These are phyloP conservation scores for Exserohilum turcica DNA, from an alignment of 2,329 filamentous ascomycete genomes.

Conservation along the genomic window DNA sequence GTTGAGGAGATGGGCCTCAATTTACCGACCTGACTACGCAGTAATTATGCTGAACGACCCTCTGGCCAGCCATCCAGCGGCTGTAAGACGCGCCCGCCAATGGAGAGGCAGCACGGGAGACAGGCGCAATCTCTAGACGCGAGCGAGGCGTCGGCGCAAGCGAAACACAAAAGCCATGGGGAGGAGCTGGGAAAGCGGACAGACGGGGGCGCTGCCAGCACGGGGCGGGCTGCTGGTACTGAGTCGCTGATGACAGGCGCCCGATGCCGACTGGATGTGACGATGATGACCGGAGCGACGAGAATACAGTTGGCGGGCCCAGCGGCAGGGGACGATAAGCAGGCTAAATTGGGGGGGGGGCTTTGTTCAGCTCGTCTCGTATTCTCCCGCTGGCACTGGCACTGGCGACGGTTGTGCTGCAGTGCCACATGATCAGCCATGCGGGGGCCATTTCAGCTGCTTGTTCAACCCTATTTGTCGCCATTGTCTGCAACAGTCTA, in stretches of 20 bases:
- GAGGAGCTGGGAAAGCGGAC: conserved; percentile 7
- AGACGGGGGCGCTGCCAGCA: conserved; percentile 7
- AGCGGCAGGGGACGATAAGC: conserved; percentile 10
- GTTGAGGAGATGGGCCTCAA: conserved; percentile 16
- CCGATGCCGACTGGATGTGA: background rate
- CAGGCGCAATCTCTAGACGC: conserved; percentile 24
- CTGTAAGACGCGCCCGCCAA: conserved; percentile 35
- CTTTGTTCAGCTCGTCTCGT: conserved; percentile 24
- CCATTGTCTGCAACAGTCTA: conserved; percentile 16
- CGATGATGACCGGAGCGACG: background rate
- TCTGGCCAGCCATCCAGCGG: conserved; percentile 33
- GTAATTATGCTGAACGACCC: conserved; percentile 25
- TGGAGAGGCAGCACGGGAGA: conserved; percentile 19
- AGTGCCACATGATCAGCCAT: conserved; percentile 21
- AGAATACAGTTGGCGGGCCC: conserved; percentile 1
- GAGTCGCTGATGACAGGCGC: conserved; percentile 11
- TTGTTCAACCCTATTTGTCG: conserved; percentile 15
- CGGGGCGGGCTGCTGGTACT: conserved; percentile 10
- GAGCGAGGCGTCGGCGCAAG: conserved; percentile 18
- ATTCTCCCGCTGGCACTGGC: conserved; percentile 4
- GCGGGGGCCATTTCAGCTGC: conserved; percentile 27
- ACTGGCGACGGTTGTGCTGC: conserved; percentile 18
- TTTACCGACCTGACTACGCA: conserved; percentile 34
- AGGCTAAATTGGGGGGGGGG: conserved; percentile 16
- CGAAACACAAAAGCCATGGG: background rate